Evolutionary conservation across 139 green algal genomes (phyloP).

Genomic region (Chlorella sorokiniana): DNA sequence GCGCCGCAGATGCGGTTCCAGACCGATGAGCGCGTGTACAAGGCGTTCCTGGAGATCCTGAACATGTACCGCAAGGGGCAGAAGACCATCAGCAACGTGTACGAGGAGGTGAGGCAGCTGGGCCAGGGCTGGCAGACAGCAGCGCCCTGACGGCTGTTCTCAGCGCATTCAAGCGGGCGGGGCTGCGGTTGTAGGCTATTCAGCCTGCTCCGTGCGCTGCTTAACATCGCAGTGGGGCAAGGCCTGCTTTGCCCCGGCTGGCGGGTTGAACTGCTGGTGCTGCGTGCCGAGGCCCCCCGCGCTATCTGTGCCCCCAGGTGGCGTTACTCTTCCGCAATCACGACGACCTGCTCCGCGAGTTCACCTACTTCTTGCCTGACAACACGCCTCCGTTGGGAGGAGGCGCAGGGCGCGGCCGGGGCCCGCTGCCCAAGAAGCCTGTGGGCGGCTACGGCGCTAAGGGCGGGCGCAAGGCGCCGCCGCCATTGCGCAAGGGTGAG

Average conservation of each 20-base stretch:
- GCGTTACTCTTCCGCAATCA: conserved; percentile 92
- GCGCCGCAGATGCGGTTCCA: conserved; percentile 90
- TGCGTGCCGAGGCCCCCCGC: not conserved
- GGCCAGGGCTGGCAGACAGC: not conserved
- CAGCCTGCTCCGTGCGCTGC: no score
- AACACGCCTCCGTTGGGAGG: conserved; percentile 53
- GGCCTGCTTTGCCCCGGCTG: no score
- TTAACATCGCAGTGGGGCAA: no score
- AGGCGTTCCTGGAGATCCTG: conserved; percentile 98
- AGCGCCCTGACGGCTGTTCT: not conserved
- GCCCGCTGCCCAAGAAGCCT: conserved; percentile 2
- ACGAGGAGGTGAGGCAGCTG: conserved; percentile 79
- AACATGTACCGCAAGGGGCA: conserved; percentile 99
- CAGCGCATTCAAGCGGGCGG: not conserved
- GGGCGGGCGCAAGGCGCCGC: conserved; percentile 3
- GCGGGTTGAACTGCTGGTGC: not conserved
- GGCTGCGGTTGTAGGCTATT: no score
- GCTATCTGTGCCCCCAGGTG: conserved; percentile 61
- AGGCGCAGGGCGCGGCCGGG: not conserved
- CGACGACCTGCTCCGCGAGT: conserved; percentile 95
- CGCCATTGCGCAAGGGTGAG: conserved; percentile 29
- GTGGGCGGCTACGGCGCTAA: conserved; percentile 6
- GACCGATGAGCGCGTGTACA: conserved; percentile 97
- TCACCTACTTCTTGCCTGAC: conserved; percentile 98
- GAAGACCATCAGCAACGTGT: conserved; percentile 96